Evolutionary conservation across 306 rosid species (phyloP).

Genomic region (Cicer pinnatifidum): DNA sequence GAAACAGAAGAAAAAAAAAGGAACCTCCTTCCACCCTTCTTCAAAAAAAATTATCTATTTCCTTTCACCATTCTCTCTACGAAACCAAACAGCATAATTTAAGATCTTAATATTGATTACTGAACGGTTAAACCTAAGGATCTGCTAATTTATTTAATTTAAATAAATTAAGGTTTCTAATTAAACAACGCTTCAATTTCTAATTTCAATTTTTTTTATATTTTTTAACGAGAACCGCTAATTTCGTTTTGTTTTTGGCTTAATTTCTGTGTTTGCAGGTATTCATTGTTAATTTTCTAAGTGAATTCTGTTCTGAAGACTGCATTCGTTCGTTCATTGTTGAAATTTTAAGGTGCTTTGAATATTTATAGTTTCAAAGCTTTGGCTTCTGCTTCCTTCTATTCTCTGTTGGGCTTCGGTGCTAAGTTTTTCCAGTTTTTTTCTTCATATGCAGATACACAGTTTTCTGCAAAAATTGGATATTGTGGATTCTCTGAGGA

Average conservation of each 20-base stretch:
- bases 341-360: conserved; percentile 18
- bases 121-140: conserved; percentile 54
- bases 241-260: conserved; percentile 25
- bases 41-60: not conserved
- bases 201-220: conserved; percentile 5
- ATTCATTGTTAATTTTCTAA: conserved; percentile 31
- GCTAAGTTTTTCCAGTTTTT: conserved; percentile 28
- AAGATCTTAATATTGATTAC: conserved; percentile 38
- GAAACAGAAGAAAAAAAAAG: conserved; percentile 25
- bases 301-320: conserved; percentile 35
- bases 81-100: conserved; percentile 29
- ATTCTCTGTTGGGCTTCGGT: conserved; percentile 33
- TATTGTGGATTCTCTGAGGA: conserved; percentile 42
- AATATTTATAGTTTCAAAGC: conserved; percentile 38
- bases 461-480: conserved; percentile 42
- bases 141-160: conserved; percentile 48
- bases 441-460: conserved; percentile 50
- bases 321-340: conserved; percentile 43
- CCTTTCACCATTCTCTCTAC: conserved; percentile 34
- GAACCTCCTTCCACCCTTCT: conserved; percentile 48
- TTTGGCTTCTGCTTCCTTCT: conserved; percentile 37
- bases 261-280: conserved; percentile 45
- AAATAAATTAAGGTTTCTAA: conserved; percentile 46
- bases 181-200: conserved; percentile 38
- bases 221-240: not conserved